Conservation (phyloP, 805 yeast genomes). For the Debaryomyces tyrocola region DNA sequence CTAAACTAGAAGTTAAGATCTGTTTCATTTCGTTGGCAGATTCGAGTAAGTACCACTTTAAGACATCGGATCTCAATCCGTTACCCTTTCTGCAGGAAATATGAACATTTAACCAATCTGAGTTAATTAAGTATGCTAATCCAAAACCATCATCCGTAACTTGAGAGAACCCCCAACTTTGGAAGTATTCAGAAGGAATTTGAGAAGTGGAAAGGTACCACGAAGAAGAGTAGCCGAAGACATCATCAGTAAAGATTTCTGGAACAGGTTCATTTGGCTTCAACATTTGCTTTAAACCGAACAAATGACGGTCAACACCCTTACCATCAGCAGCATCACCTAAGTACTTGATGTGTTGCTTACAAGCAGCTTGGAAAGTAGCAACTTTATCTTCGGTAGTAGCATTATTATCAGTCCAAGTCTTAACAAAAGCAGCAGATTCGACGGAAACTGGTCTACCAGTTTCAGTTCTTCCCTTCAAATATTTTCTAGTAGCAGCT, state of each 20-base stretch:
- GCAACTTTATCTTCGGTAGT: slow-evolving; percentile 56
- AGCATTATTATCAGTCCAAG: slow-evolving; percentile 62
- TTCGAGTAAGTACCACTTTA: slow-evolving; percentile 68
- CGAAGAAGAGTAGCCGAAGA: slow-evolving; percentile 70
- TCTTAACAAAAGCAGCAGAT: slow-evolving; percentile 65
- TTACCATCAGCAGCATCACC: slow-evolving; percentile 77
- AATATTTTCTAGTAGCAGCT: slow-evolving; percentile 88
- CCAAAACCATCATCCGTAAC: slow-evolving; percentile 94
- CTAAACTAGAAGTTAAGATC: slow-evolving; percentile 46
- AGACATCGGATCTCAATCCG: slow-evolving; percentile 53
- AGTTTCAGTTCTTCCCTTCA: slow-evolving; percentile 92
- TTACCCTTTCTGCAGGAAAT: slow-evolving; percentile 70
- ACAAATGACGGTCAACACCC: slow-evolving; percentile 92
- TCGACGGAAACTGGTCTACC: slow-evolving; percentile 81
- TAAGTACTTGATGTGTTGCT: slow-evolving; percentile 73
- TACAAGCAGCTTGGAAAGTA: slow-evolving; percentile 70
- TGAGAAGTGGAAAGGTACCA: slow-evolving; percentile 93
- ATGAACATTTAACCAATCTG: slow-evolving; percentile 82
- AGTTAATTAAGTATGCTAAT: slow-evolving; percentile 87
- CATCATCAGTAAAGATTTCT: slow-evolving; percentile 70
- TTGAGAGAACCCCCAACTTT: slow-evolving; percentile 95
- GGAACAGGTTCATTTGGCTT: slow-evolving; percentile 60
- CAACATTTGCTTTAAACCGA: slow-evolving; percentile 79
- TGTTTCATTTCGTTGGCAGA: slow-evolving; percentile 82
- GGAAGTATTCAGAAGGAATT: slow-evolving; percentile 73